Evolutionary conservation across 2,329 filamentous ascomycete genomes (phyloP), one percentile per base, ranked within the genome.

Genomic region (Teratosphaeriaceae sp.): DNA sequence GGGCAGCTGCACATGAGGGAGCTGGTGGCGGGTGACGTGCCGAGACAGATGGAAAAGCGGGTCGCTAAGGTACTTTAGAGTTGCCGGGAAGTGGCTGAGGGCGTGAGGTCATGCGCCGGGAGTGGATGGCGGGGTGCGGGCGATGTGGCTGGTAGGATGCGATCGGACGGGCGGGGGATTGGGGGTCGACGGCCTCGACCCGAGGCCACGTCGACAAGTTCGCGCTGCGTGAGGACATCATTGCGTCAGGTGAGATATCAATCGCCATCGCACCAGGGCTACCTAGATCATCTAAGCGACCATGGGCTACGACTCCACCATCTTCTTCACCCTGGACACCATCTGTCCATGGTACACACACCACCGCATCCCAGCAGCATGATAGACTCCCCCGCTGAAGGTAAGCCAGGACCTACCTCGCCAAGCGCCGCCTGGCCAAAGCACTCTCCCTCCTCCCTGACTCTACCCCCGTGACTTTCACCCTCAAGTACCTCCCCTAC

Each of bases 271-370:
- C 16, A 12, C 9, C 15, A 11, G 16, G 9, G 15, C 8, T 34
- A 11, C 15, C 11, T 16, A 7, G 30, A 34, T 34, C 30, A n/a
- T n/a, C n/a, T n/a, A 9, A 37, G 34, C 34, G 11, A 36, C 19
- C n/a, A 73, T 73, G 67, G 61, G 68, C 61, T 81, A 79, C 65
- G 66, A 79, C 40, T 78, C 74, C 11, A 70, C 72, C 34, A 75
- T 82, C 41, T 71, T 69, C 15, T 82, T 82, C 57, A 80, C 76
- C 2, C 65, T 83, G 44, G 78, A 83, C 60, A 80, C 76, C 2
- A 76, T 80, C 45, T 82, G 79, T 65, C 76, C 78, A 9, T 81
- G 78, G 75, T 78, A 64, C 52, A 12, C 19, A 8, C 36, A 11
- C 20, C 15, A 30, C 15, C 20, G 23, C 21, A 29, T 7, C 5